Evolutionary conservation across 345 rosid genomes (phyloP), one percentile per base, ranked within the genome.

Genomic region (Eucalyptus erythrocorys): DNA sequence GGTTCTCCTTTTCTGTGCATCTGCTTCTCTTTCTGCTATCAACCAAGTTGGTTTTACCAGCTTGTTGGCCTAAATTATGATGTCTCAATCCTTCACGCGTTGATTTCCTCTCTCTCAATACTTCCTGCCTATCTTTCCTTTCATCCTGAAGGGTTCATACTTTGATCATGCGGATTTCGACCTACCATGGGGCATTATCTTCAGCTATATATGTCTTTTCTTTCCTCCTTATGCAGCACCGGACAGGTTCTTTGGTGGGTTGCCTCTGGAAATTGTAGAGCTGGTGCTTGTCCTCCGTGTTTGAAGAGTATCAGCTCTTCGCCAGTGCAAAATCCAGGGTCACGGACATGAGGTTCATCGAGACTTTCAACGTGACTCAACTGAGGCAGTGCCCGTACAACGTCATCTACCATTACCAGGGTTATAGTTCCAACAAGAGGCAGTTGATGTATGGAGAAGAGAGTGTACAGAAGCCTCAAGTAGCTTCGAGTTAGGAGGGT

Each of bases 191-290:
- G 66, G 61, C 30, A 32, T 13, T 27, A 3, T 59, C 53, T 87
- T 88, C 81, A 87, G 13, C 87, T 88, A 76, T 13, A 50, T 27
- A 48, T 22, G 79, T 47, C 87, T 53, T 64, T 76, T 68, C 12
- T 37, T 47, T 85, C 11, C 40, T 40, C 84, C 8, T 76, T 21
- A 16, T 93, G 91, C 98, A 97, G 99, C 99, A 96, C 88, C 94
- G 98, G 66, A 97, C 99, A 1, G 98, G 99, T 87, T 93, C 96
- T 90, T 94, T 97, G 17, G 98, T 97, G 64, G 99, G 97, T 43
- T 96, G 98, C 94, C 91, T 96, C 91, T 93, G 99, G 90, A 97
- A 97, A 91, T 89, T 95, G 40, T 97, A 97, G 87, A 90, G 94
- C 42, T 97, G 99, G 99, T 95, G 97, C 64, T 89, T 96, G 91